Evolutionary conservation across 352 stramenopile species (phyloP), one percentile per base, ranked within the genome.

Genomic region (Globisporangium radiosum): DNA sequence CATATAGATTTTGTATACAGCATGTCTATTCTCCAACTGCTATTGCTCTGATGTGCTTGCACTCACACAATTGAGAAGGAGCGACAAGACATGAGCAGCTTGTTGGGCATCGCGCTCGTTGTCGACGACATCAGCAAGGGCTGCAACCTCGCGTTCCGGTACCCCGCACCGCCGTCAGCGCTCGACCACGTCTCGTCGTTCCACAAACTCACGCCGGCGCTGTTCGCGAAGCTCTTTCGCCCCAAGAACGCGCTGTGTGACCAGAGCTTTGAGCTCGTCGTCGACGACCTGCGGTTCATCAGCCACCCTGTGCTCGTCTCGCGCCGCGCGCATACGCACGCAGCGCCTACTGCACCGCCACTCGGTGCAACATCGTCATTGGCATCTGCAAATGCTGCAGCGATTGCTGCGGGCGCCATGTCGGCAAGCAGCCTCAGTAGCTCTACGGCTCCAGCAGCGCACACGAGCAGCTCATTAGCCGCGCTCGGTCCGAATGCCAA

Each of bases 71-170:
- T n/a, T 8, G n/a, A 11, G 17, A 54, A 49, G 4, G 4, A 44
- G 43, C n/a, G 10, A 42, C 5, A 38, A 65, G 14, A 33, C 7
- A 72, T 65, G 57, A 80, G 70, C 51, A 70, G 69, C 15, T 63
- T 92, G 13, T 52, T 92, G 43, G 86, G 86, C 47, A 71, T 95
- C 33, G 86, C 86, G 47, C 71, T 95, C 14, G 84, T 95, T 4
- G 86, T 95, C 42, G 86, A 95, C 78, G 86, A 95, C 71, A 92
- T 92, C 66, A 84, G 81, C 71, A 92, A 94, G 61, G 86, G 84
- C 40, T 92, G 83, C 64, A 90, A 93, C 66, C 66, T 95, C 53
- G 86, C 82, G 14, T 94, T 95, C 64, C 76, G 86, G 40, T 95
- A 95, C 66, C 86, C 86, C 6, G 72, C 79, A 25, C 75, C 83